Evolutionary conservation across 2,329 filamentous ascomycete genomes (phyloP).

Genomic region (Daldinia sp.): DNA sequence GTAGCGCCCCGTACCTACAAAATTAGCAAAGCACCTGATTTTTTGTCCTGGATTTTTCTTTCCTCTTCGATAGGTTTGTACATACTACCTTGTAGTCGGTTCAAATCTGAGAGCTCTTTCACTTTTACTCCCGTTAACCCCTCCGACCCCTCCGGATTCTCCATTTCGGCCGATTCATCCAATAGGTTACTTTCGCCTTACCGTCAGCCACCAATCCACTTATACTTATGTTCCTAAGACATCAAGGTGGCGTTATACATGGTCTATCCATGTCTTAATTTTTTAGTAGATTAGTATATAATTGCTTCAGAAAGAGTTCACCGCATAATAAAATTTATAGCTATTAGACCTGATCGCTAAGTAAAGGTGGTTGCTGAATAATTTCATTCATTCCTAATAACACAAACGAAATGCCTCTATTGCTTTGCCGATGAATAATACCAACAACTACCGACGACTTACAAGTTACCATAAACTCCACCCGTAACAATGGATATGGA

Average conservation of each 20-base stretch:
- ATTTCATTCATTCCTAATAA: not conserved
- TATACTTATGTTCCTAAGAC: conserved; percentile 16
- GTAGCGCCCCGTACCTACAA: conserved; percentile 27
- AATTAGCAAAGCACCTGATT: conserved; percentile 41
- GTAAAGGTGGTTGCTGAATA: not conserved
- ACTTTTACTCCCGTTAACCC: not conserved
- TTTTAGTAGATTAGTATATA: not conserved
- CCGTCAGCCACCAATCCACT: conserved; percentile 5
- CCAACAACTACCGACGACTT: conserved; percentile 13
- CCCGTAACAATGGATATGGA: not conserved
- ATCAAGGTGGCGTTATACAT: conserved; percentile 25
- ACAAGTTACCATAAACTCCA: not conserved
- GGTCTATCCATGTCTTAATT: not conserved
- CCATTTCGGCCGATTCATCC: conserved; percentile 33
- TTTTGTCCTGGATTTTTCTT: conserved; percentile 33
- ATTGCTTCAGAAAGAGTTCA: not conserved
- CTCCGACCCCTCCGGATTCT: conserved; percentile 23
- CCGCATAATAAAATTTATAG: not conserved
- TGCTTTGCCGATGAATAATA: not conserved
- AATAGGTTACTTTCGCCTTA: conserved; percentile 26
- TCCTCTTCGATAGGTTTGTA: conserved; percentile 24
- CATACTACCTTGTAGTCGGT: no score
- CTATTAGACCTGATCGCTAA: not conserved
- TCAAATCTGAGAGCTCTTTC: not conserved
- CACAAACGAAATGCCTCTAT: not conserved